Conservation (phyloP, 2,329 filamentous ascomycete species). For the Cordyceps farinosa region DNA sequence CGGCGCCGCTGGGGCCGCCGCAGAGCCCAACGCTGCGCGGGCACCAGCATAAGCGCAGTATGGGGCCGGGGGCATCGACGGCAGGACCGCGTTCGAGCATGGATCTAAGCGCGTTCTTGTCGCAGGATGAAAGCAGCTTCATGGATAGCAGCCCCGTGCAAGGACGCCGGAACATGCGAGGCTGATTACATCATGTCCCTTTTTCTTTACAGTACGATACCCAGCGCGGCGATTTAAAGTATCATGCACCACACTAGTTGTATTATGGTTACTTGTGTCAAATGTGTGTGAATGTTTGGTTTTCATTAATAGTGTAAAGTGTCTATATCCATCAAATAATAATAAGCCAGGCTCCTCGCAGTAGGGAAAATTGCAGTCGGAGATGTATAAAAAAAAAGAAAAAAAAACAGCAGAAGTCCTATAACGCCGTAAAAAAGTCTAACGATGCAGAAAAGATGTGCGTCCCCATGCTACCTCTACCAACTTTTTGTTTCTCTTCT, state of each 20-base stretch:
- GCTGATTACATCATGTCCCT: conserved; percentile 10
- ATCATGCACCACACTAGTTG: background rate
- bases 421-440: background rate
- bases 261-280: background rate
- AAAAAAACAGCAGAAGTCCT: background rate
- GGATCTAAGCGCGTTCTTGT: conserved; percentile 54
- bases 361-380: background rate
- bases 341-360: background rate
- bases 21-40: conserved; percentile 36
- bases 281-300: background rate
- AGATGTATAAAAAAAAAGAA: background rate
- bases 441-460: background rate
- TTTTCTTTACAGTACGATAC: background rate
- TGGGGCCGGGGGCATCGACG: conserved; percentile 7
- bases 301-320: background rate
- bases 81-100: conserved; percentile 44
- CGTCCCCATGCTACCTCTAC: background rate
- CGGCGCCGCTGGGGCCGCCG: conserved; percentile 32
- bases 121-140: conserved; percentile 55
- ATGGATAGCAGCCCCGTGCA: conserved; percentile 52
- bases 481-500: background rate
- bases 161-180: conserved; percentile 34
- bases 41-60: conserved; percentile 19
- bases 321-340: background rate
- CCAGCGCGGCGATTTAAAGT: background rate